Base-by-base conservation (phyloP, 306 rosid genomes). In the Trichosanthes truncata region DNA sequence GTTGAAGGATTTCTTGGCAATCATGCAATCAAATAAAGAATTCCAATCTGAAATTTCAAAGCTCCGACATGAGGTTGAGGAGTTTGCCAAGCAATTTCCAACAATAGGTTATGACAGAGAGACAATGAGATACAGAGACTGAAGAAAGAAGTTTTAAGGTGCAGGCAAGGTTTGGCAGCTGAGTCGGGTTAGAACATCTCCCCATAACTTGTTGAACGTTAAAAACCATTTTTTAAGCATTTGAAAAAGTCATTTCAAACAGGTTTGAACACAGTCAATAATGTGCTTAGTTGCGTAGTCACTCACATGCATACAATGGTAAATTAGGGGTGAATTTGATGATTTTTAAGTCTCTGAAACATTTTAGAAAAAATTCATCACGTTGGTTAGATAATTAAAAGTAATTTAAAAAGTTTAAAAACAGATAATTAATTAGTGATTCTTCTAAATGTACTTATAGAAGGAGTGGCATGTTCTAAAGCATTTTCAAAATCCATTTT, bases 1-100 rank as follows among this genome's bases (percentile, higher is more conserved):
- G 89, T 86, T 94, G 86, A 94, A 92, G 88, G 97, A 92, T 83
- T 94, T 92, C 61, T 92, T 87, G 81, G 88, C 88, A 79, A 83
- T 91, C 46, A 38, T 92, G 93, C 88, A 88, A 81, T 91, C 95
- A 38, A 88, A 92, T 84, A 80, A 69, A 79, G 76, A 86, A 23
- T 41, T 82, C 76, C 96, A 92, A 85, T 84, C 97, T 26, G 89
- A 89, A 82, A 87, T 94, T 72, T 80, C 88, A 65, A 85, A 81
- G 84, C 92, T 94, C 36, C 87, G 95, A 48, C 81, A 9, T 1
- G 84, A 87, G 79, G 97, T 94, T 61, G 98, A 94, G 90, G 91
- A 78, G 65, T 94, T 88, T 56, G 98, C 97, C 36, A 94, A 92
- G 82, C 90, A 89, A 65, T 94, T 94, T 75, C 96, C 96, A 48